phyloP scores from a whole-genome alignment of 192 early-diverging fungal species.

The Lobosporangium transversale region DNA sequence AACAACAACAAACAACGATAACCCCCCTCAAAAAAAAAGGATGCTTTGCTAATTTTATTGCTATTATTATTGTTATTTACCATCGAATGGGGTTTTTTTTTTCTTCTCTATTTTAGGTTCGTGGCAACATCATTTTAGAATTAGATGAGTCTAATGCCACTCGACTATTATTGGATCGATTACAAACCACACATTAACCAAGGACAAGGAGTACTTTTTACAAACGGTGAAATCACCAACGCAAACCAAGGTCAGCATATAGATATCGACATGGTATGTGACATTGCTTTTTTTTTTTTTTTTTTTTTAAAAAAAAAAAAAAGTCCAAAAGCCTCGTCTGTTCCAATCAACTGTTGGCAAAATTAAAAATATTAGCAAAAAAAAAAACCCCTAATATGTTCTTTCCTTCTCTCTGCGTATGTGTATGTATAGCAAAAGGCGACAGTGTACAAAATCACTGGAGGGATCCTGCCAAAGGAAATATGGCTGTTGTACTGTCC shows the following conservation, averaged over 20 bases:
- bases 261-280: constrained; percentile 32
- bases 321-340: too few species aligned
- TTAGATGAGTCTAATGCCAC: constrained; percentile 62
- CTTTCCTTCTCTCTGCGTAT: background rate
- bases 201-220: constrained; percentile 67
- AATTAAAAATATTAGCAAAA: too few species aligned
- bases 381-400: background rate
- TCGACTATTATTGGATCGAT: constrained; percentile 53
- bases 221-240: constrained; percentile 24
- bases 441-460: constrained; percentile 57
- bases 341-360: too few species aligned
- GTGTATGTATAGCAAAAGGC: constrained; percentile 19
- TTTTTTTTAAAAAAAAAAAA: background rate
- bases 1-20: too few species aligned
- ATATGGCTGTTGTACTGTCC: constrained; percentile 64
- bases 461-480: constrained; percentile 68
- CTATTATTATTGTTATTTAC: too few species aligned
- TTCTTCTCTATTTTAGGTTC: constrained; percentile 35
- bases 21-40: too few species aligned
- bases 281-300: background rate
- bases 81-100: too few species aligned
- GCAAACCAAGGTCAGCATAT: constrained; percentile 1
- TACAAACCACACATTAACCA: constrained; percentile 53
- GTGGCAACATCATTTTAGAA: constrained; percentile 68
- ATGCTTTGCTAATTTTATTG: too few species aligned